Evolutionary conservation across 306 rosid species (phyloP).

Genomic region (Prinsepia uniflora): DNA sequence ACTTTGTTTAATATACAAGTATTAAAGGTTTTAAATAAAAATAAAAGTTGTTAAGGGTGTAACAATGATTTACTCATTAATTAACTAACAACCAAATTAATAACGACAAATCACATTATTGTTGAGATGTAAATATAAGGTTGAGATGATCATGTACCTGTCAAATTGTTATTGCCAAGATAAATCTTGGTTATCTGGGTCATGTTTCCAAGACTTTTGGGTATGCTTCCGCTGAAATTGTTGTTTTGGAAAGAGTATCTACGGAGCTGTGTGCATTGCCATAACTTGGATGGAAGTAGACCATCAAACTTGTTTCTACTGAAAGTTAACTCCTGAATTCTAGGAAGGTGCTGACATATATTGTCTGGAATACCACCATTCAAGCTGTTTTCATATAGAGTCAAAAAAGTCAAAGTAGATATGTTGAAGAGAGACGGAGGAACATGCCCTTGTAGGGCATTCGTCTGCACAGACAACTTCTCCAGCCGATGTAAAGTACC

Average conservation of each 20-base stretch:
- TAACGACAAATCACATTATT: background rate
- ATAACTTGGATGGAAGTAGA: conserved; percentile 20
- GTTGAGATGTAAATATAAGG: too few relatives aligned
- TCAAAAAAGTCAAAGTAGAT: conserved; percentile 5
- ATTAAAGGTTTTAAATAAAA: too few relatives aligned
- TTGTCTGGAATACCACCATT: conserved; percentile 1
- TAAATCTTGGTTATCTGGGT: background rate
- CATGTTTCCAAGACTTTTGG: conserved; percentile 11
- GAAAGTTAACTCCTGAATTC: background rate
- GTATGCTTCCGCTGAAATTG: conserved; percentile 22
- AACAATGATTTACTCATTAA: too few relatives aligned
- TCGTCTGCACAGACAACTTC: background rate
- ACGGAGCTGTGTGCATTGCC: conserved; percentile 8
- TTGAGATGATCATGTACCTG: background rate
- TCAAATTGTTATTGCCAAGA: background rate
- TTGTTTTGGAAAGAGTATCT: too few relatives aligned
- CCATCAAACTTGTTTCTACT: background rate
- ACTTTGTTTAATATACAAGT: too few relatives aligned
- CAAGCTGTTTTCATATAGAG: background rate
- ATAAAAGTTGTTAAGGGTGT: too few relatives aligned
- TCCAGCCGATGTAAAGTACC: background rate
- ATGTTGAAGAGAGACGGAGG: conserved; percentile 10
- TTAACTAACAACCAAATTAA: background rate
- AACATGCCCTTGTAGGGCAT: conserved; percentile 12
- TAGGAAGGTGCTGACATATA: conserved; percentile 17